These are phyloP conservation scores for Sedum album DNA, from an alignment of 164 flowering plant species.

Conservation along the genomic window DNA sequence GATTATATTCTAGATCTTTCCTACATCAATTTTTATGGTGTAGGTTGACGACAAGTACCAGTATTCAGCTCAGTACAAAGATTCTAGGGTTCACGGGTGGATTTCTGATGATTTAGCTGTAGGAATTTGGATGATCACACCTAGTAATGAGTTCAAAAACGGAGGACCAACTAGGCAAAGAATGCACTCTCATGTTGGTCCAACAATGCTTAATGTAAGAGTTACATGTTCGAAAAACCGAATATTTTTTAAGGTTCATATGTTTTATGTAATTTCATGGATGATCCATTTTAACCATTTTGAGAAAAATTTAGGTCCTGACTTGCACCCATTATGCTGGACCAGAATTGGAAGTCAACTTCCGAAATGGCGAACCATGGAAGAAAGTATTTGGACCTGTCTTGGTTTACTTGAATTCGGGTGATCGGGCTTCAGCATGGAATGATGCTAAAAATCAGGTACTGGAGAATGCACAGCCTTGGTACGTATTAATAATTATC, in stretches of 20 bases:
- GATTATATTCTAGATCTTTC: background rate
- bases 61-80: constrained; percentile 35
- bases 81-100: constrained; percentile 47
- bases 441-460: constrained; percentile 39
- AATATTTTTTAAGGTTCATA: background rate
- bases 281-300: background rate
- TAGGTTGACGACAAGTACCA: constrained; percentile 63
- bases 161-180: constrained; percentile 51
- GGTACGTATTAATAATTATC: background rate
- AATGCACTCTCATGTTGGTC: constrained; percentile 51
- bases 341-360: constrained; percentile 30
- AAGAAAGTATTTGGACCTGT: constrained; percentile 95
- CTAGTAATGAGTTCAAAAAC: constrained; percentile 36
- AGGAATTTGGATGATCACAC: constrained; percentile 49
- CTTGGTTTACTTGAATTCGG: constrained; percentile 64
- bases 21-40: background rate
- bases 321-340: constrained; percentile 57
- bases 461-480: background rate
- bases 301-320: constrained; percentile 50
- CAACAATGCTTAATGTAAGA: constrained; percentile 34
- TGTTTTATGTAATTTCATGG: background rate
- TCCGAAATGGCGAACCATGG: constrained; percentile 65
- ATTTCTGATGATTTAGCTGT: constrained; percentile 18
- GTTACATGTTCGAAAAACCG: background rate
- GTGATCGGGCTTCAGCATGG: constrained; percentile 22